A percentile compares a stretch with the other conserved stretches of the same genome.
Evolutionary conservation across 2,329 filamentous ascomycete species (phyloP).

Genomic region (Keithomyces neogunnii): DNA sequence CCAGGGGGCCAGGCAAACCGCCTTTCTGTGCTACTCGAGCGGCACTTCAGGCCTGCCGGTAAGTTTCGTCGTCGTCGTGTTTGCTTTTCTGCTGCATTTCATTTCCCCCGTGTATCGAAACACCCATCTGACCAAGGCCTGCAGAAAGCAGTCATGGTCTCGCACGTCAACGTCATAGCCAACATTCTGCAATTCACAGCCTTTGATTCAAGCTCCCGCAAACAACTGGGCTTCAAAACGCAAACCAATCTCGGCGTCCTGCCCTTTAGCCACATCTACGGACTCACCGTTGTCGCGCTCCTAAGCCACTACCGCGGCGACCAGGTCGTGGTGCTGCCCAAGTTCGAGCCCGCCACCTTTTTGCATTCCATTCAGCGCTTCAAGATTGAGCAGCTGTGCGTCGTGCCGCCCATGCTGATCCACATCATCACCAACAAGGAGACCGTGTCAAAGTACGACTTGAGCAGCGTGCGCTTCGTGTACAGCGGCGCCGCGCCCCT

Average conservation of each 20-base stretch:
- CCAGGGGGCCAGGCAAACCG: constrained; percentile 58
- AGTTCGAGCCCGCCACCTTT: constrained; percentile 63
- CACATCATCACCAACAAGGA: constrained; percentile 57
- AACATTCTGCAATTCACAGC: constrained; percentile 57
- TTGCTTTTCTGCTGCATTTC: not conserved
- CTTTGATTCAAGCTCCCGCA: constrained; percentile 31
- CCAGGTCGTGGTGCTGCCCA: constrained; percentile 61
- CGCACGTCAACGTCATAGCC: constrained; percentile 69
- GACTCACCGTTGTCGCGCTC: constrained; percentile 63
- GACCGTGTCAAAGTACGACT: constrained; percentile 54
- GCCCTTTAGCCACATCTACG: constrained; percentile 77
- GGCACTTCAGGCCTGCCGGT: constrained; percentile 73
- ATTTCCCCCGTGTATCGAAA: not conserved
- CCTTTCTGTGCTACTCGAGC: constrained; percentile 73
- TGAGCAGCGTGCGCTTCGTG: constrained; percentile 54
- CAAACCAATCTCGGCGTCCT: constrained; percentile 57
- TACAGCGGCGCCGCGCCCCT: constrained; percentile 72
- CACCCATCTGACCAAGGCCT: not conserved
- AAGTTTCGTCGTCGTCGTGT: constrained; percentile 15
- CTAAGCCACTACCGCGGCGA: constrained; percentile 62
- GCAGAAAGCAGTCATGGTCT: constrained; percentile 78
- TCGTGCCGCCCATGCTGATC: constrained; percentile 76
- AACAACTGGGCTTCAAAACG: constrained; percentile 26
- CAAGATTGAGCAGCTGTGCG: constrained; percentile 57
- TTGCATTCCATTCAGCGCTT: constrained; percentile 57